phyloP scores from a whole-genome alignment of 768 basidiomycete species.

The Tulasnella sp. region DNA sequence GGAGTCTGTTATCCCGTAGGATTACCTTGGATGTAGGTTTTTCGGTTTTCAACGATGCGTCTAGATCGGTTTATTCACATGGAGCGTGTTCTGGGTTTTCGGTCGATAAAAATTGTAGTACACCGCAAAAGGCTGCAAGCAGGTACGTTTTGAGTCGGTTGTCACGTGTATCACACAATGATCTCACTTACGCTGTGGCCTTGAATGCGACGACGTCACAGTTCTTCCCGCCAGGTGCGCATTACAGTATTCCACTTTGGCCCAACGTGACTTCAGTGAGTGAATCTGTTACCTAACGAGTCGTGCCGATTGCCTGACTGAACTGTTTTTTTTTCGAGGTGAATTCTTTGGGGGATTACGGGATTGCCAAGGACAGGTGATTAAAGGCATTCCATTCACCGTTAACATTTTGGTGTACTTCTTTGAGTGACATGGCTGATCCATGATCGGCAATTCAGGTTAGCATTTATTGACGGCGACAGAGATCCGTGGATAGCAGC shows the following conservation, averaged over 20 bases:
- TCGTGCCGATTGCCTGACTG: no score
- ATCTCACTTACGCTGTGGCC: not conserved
- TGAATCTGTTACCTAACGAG: no score
- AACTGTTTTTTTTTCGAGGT: no score
- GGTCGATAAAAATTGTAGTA: no score
- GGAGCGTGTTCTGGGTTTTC: no score
- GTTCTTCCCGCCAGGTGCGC: constrained; percentile 67
- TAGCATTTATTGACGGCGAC: constrained; percentile 77
- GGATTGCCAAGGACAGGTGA: constrained; percentile 56
- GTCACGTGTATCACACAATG: not conserved
- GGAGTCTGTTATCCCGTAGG: constrained; percentile 68
- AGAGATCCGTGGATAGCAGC: constrained; percentile 9
- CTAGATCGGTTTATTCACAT: no score
- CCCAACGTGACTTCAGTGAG: no score
- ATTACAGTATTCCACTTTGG: constrained; percentile 52
- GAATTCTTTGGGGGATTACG: constrained; percentile 75
- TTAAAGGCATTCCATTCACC: no score
- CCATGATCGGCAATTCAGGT: constrained; percentile 23
- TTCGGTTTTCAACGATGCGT: no score
- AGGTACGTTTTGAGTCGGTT: not conserved
- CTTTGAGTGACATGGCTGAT: not conserved
- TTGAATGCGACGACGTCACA: constrained; percentile 27
- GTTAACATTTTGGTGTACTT: not conserved
- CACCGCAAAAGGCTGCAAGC: constrained; percentile 7
- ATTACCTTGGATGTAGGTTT: constrained; percentile 11